phyloP scores from a whole-genome alignment of 2,329 filamentous ascomycete genomes.

The Leptographium wingfieldii region DNA sequence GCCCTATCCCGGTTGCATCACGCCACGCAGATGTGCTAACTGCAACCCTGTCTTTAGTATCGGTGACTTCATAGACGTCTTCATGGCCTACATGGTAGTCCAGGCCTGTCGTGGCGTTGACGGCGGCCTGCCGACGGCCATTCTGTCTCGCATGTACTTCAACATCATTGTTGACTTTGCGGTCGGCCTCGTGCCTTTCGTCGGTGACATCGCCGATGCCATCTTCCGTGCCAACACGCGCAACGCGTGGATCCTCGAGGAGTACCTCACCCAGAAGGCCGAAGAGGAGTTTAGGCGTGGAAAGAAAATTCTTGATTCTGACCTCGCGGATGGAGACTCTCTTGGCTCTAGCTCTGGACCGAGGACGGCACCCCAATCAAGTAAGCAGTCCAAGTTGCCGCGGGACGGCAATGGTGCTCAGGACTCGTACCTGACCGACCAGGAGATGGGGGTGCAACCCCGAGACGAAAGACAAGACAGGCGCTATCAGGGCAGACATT shows the following conservation, averaged over 20 bases:
- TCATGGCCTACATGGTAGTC: constrained; percentile 66
- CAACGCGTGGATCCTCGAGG: constrained; percentile 45
- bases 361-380: neutral
- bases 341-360: neutral
- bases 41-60: constrained; percentile 31
- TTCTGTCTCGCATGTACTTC: constrained; percentile 62
- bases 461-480: neutral
- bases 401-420: neutral
- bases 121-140: constrained; percentile 52
- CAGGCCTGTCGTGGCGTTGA: constrained; percentile 61
- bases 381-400: neutral
- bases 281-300: constrained; percentile 30
- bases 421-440: neutral
- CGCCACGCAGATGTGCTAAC: neutral
- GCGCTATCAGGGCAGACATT: neutral
- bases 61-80: constrained; percentile 62
- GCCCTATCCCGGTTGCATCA: neutral
- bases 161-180: constrained; percentile 66
- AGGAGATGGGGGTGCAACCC: neutral
- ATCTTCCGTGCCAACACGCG: constrained; percentile 63
- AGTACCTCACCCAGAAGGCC: constrained; percentile 56
- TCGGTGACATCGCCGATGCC: constrained; percentile 66
- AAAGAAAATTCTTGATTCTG: neutral
- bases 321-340: neutral
- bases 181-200: constrained; percentile 59